Conservation (phyloP, 1,284 basidiomycete genomes). For the Apiotrichum porosum region DNA sequence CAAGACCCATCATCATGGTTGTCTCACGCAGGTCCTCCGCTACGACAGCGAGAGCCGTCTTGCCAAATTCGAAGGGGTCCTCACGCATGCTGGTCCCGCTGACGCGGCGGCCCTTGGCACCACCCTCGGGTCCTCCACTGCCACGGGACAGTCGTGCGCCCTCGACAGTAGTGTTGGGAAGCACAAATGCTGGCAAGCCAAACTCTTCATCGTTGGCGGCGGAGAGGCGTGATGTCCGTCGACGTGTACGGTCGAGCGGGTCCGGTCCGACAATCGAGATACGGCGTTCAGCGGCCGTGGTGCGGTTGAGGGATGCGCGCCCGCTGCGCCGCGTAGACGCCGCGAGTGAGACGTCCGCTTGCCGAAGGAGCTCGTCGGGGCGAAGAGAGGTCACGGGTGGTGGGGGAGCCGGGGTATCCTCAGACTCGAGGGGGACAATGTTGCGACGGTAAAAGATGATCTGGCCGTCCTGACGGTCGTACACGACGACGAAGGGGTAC, state of each 20-base stretch:
- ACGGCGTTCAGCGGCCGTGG: conserved; percentile 1
- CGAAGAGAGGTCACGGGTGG: conserved; percentile 15
- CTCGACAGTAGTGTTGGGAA: too few relatives aligned
- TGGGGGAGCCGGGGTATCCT: conserved; percentile 4
- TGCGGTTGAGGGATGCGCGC: conserved; percentile 1
- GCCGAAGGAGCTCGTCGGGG: conserved; percentile 29
- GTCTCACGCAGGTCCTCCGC: conserved; percentile 46
- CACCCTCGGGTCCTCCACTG: background rate
- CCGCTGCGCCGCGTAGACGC: background rate
- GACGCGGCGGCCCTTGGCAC: background rate
- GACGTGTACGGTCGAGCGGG: conserved; percentile 28
- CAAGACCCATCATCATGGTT: conserved; percentile 46
- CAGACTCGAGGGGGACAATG: conserved; percentile 5
- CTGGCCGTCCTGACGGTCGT: conserved; percentile 24
- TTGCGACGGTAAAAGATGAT: conserved; percentile 37
- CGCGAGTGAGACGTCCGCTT: background rate
- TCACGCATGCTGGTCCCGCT: conserved; percentile 3
- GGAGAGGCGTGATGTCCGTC: conserved; percentile 32
- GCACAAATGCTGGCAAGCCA: background rate
- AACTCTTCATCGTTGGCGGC: conserved; percentile 2
- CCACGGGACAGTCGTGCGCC: background rate
- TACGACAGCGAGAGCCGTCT: conserved; percentile 56
- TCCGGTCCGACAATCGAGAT: conserved; percentile 18
- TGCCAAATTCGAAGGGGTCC: conserved; percentile 47
- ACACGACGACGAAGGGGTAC: conserved; percentile 31